Evolutionary conservation across 1,139 yeast species (phyloP), one percentile per base, ranked within the genome.

Genomic region (Spathaspora jeffriesii): DNA sequence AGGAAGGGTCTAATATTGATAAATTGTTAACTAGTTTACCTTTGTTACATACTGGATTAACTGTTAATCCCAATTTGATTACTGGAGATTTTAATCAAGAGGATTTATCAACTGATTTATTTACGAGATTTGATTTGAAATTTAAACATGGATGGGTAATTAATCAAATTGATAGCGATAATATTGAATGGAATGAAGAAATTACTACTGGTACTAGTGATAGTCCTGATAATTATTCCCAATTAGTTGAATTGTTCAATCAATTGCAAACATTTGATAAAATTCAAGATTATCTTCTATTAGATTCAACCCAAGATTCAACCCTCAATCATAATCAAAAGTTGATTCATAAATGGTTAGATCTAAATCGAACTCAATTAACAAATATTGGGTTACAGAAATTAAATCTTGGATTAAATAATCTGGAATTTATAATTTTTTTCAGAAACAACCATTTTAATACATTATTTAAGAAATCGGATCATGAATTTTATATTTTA

Each of bases 381-480:
- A 88, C 97, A 0, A 68, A 67, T 1, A 65, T 69, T 45, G 97
- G 97, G 0, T 61, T 89, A 18, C 51, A 60, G 3, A 59, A 73
- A 14, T 62, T 88, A 43, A 63, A 71, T 43, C 66, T 73, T 13
- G 73, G 76, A 20, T 66, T 83, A 30, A 51, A 49, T 2, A 48
- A 55, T 5, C 71, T 68, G 43, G 68, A 69, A 39, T 73, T 86
- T 51, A 76, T 83, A 1, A 81, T 91, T 0, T 78, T 91, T 50
- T 91, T 91, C 70, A 73, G 96, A 57, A 91, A 91, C 63, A 89
- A 90, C 63, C 97, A 90, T 64, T 91, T 88, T 64, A 79, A 81
- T 50, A 87, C 96, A 0, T 64, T 90, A 13, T 78, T 78, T 60
- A 87, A 86, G 59, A 73, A 73, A 43, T 61, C 65, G 41, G 64